phyloP scores from a whole-genome alignment of 2,329 filamentous ascomycete genomes.

The Fusarium sp. region DNA sequence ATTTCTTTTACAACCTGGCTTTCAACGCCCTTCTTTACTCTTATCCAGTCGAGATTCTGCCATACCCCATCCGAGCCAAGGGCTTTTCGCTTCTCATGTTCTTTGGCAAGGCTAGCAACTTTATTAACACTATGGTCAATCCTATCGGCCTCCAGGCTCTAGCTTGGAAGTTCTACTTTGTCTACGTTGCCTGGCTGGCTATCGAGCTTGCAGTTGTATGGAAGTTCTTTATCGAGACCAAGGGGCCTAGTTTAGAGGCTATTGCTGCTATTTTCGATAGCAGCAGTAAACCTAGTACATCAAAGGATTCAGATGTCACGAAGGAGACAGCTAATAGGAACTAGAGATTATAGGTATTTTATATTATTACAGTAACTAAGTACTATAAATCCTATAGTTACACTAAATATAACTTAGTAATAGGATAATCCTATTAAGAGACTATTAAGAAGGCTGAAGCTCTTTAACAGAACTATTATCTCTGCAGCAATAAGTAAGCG shows the following conservation, averaged over 20 bases:
- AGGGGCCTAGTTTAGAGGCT: conserved; percentile 1
- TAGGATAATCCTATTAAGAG: too few species aligned
- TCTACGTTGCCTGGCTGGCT: background rate
- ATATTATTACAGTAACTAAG: too few species aligned
- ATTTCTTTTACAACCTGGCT: conserved; percentile 36
- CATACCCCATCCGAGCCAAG: conserved; percentile 26
- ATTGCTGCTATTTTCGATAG: background rate
- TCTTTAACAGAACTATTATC: too few species aligned
- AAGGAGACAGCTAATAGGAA: background rate
- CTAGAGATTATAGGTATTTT: too few species aligned
- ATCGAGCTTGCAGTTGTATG: background rate
- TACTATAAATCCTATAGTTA: too few species aligned
- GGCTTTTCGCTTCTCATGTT: conserved; percentile 36
- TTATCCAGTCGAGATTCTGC: conserved; percentile 27
- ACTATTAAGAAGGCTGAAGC: too few species aligned
- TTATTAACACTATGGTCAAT: conserved; percentile 11
- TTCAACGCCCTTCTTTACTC: conserved; percentile 36
- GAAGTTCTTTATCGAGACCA: conserved; percentile 8
- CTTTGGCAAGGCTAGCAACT: conserved; percentile 7
- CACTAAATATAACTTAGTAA: too few species aligned
- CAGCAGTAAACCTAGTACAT: fast-evolving
- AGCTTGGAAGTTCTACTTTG: conserved; percentile 2
- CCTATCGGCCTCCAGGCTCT: background rate
- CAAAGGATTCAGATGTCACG: background rate
- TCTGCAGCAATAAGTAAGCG: too few species aligned